Conservation (phyloP, 23 red algal genomes). For the Cyanidium caldarium region DNA sequence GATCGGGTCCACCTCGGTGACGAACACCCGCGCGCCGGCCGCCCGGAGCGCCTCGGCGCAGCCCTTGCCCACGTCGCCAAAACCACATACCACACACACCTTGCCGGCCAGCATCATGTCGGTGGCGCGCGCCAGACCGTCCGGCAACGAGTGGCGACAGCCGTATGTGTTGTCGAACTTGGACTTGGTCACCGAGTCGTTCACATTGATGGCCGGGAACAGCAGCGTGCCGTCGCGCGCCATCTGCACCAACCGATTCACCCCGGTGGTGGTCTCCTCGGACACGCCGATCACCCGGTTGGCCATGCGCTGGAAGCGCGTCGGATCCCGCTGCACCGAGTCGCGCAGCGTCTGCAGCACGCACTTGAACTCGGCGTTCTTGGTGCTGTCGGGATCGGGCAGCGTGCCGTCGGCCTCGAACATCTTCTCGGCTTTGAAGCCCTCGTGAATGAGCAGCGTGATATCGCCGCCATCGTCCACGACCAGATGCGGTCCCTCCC, state of each 20-base stretch:
- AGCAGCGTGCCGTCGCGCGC: slow-evolving; percentile 80
- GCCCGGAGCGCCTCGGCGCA: slow-evolving; percentile 86
- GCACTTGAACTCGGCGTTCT: slow-evolving; percentile 69
- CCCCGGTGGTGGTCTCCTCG: slow-evolving; percentile 98
- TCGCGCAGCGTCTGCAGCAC: slow-evolving; percentile 71
- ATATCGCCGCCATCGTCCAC: slow-evolving; percentile 95
- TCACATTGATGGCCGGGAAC: slow-evolving; percentile 98
- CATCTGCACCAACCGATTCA: slow-evolving; percentile 78
- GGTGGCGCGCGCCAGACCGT: slow-evolving; percentile 88
- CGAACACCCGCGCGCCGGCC: slow-evolving; percentile 63
- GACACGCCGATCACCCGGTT: slow-evolving; percentile 86
- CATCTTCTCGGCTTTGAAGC: slow-evolving; percentile 75
- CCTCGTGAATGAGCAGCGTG: slow-evolving; percentile 96
- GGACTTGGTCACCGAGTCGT: slow-evolving; percentile 96
- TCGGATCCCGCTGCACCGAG: slow-evolving; percentile 48
- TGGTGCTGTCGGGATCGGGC: slow-evolving; percentile 84
- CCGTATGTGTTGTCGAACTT: slow-evolving; percentile 99
- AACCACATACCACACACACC: slow-evolving; percentile 76
- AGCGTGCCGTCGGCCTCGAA: slow-evolving; percentile 58
- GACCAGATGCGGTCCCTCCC: slow-evolving; percentile 74
- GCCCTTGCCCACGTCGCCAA: slow-evolving; percentile 96
- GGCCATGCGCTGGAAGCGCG: slow-evolving; percentile 66
- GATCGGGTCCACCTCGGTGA: slow-evolving; percentile 90
- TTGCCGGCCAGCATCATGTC: slow-evolving; percentile 98
- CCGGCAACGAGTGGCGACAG: slow-evolving; percentile 83